A percentile compares a stretch with the other conserved stretches of the same genome.
These are phyloP conservation scores for Nicotiana tomentosiformis DNA, from an alignment of 257 asterid genomes.

Conservation along the genomic window DNA sequence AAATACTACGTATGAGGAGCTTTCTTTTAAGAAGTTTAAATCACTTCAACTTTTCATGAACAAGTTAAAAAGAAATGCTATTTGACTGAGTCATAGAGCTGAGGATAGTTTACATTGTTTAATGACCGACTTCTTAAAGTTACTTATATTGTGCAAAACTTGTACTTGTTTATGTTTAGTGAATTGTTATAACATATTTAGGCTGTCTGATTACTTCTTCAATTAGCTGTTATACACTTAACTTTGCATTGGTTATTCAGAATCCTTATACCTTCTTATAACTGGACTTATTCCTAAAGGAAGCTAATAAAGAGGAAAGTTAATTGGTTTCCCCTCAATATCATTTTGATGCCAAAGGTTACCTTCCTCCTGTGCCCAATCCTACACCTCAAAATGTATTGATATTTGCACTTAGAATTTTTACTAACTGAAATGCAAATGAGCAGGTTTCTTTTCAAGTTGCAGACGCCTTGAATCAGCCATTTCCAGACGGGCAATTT, in stretches of 20 bases:
- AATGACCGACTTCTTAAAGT: neutral
- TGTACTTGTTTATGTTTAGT: neutral
- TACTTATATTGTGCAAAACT: neutral
- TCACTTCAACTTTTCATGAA: neutral
- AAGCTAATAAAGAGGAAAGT: neutral
- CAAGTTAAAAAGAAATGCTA: neutral
- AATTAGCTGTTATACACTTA: neutral
- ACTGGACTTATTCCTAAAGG: neutral
- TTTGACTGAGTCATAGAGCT: neutral
- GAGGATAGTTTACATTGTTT: neutral
- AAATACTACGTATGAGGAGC: neutral
- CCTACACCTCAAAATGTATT: neutral
- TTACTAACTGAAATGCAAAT: slow-evolving; percentile 2
- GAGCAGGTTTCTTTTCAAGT: slow-evolving; percentile 81
- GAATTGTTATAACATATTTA: neutral
- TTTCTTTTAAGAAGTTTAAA: too few species aligned
- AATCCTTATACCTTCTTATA: neutral
- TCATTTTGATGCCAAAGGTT: neutral
- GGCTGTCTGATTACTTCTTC: neutral
- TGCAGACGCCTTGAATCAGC: slow-evolving; percentile 94
- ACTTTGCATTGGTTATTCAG: neutral
- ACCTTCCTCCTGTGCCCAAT: neutral
- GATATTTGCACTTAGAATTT: neutral
- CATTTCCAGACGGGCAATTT: slow-evolving; percentile 77
- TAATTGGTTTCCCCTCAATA: neutral